Percentiles rank a stretch among this genome's conserved stretches.
phyloP scores from a whole-genome alignment of 1,284 basidiomycete genomes.

The Apiotrichum akiyoshidainum region DNA sequence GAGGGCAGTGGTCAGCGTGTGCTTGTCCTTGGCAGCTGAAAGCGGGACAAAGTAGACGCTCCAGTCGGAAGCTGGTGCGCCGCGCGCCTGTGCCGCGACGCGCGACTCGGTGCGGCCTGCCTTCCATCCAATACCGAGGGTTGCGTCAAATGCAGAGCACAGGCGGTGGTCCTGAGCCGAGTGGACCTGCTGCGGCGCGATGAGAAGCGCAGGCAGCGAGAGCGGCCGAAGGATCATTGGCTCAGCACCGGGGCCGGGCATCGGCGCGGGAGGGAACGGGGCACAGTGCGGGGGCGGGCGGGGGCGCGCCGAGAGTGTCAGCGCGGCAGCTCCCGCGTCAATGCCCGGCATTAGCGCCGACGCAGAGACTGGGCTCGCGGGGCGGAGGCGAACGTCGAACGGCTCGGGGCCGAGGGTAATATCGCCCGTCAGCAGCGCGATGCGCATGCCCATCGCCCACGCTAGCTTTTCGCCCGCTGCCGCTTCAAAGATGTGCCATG shows the following conservation, averaged over 20 bases:
- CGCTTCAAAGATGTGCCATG: slow-evolving; percentile 14
- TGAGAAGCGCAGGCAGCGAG: slow-evolving; percentile 26
- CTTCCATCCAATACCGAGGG: slow-evolving; percentile 30
- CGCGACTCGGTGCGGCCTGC: slow-evolving; percentile 19
- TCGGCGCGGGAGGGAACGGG: slow-evolving; percentile 6
- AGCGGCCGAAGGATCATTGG: slow-evolving; percentile 24
- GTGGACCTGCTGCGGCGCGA: slow-evolving; percentile 17
- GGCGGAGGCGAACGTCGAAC: slow-evolving; percentile 16
- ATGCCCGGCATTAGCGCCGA: background rate
- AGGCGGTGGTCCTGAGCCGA: slow-evolving; percentile 21
- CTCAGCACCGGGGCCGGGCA: background rate
- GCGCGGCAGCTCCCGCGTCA: background rate
- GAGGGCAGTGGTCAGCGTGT: slow-evolving; percentile 3
- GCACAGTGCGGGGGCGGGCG: slow-evolving; percentile 11
- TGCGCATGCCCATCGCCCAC: slow-evolving; percentile 17
- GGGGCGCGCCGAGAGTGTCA: slow-evolving; percentile 11
- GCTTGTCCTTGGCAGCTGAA: slow-evolving; percentile 7
- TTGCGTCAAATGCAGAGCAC: slow-evolving; percentile 18
- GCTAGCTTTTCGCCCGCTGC: slow-evolving; percentile 25
- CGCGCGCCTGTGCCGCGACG: slow-evolving; percentile 19
- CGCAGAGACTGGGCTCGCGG: slow-evolving; percentile 1
- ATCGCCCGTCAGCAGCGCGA: slow-evolving; percentile 11
- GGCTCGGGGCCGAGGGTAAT: slow-evolving; percentile 10
- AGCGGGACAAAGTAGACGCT: slow-evolving; percentile 37
- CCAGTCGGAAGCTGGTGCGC: slow-evolving; percentile 25